These are phyloP conservation scores for Mucor mucedo DNA, from an alignment of 371 early-diverging fungal species.

Conservation along the genomic window DNA sequence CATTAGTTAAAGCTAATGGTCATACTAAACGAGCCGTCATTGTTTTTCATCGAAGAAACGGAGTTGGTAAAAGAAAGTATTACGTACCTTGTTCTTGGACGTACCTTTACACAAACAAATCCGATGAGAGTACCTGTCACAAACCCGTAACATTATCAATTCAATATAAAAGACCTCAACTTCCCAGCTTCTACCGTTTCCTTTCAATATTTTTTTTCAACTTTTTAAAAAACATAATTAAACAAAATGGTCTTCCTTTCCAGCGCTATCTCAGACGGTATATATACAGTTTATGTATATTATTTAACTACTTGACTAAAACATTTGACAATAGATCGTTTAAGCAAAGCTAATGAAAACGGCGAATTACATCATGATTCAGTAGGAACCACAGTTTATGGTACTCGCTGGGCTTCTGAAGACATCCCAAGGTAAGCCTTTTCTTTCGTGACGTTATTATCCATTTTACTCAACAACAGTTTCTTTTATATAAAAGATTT, in stretches of 20 bases:
- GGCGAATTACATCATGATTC: slow-evolving; percentile 27
- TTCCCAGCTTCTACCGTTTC: slow-evolving; percentile 3
- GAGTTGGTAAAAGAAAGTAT: not conserved
- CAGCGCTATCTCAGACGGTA: slow-evolving; percentile 38
- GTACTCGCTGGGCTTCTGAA: slow-evolving; percentile 48
- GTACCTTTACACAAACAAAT: not conserved
- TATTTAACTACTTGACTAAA: not conserved
- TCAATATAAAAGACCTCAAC: slow-evolving; percentile 2
- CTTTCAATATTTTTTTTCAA: slow-evolving; percentile 2
- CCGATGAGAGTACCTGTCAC: slow-evolving; percentile 21
- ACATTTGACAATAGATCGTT: slow-evolving; percentile 29
- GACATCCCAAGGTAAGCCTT: slow-evolving; percentile 45
- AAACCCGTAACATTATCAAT: not conserved
- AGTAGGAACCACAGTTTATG: slow-evolving; percentile 44
- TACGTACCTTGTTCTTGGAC: not conserved
- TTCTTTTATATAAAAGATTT: slow-evolving; percentile 26
- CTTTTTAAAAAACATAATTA: not conserved
- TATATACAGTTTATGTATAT: not conserved
- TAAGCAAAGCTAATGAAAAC: slow-evolving; percentile 25
- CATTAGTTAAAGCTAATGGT: too few species aligned
- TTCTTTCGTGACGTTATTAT: not conserved
- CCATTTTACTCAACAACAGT: not conserved
- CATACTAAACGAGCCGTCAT: too few species aligned
- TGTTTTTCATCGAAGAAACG: not conserved
- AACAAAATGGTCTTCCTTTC: slow-evolving; percentile 36